phyloP scores from a whole-genome alignment of 208 protist genomes.

The Naegleria gruberi region DNA sequence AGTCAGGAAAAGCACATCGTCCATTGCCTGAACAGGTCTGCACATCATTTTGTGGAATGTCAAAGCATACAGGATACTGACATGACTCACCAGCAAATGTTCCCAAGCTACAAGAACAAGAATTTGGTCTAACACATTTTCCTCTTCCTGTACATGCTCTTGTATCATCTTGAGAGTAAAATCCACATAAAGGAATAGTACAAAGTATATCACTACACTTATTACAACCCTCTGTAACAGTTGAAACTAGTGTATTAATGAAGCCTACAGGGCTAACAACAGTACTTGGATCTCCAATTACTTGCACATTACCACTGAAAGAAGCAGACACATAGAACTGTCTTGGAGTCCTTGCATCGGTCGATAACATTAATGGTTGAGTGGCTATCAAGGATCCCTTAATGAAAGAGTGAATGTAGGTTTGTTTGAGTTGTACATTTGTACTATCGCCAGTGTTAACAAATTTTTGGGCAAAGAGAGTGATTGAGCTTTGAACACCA shows the following conservation, averaged over 20 bases:
- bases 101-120: not conserved
- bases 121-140: not conserved
- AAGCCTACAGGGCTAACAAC: not conserved
- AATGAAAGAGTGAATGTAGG: not conserved
- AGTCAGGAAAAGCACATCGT: not conserved
- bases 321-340: not conserved
- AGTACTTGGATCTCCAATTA: not conserved
- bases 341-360: not conserved
- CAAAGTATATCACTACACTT: not conserved
- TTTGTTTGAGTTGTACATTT: not conserved
- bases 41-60: not conserved
- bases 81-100: not conserved
- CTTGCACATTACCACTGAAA: not conserved
- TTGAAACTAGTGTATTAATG: not conserved
- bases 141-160: not conserved
- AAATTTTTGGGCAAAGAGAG: not conserved
- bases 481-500: not conserved
- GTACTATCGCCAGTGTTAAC: not conserved
- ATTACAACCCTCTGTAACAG: not conserved
- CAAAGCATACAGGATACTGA: not conserved
- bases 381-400: not conserved
- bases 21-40: not conserved
- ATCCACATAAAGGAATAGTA: not conserved
- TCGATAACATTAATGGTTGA: not conserved
- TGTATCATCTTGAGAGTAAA: not conserved